Conservation (phyloP, 352 stramenopile genomes). For the Phytophthora pisi region DNA sequence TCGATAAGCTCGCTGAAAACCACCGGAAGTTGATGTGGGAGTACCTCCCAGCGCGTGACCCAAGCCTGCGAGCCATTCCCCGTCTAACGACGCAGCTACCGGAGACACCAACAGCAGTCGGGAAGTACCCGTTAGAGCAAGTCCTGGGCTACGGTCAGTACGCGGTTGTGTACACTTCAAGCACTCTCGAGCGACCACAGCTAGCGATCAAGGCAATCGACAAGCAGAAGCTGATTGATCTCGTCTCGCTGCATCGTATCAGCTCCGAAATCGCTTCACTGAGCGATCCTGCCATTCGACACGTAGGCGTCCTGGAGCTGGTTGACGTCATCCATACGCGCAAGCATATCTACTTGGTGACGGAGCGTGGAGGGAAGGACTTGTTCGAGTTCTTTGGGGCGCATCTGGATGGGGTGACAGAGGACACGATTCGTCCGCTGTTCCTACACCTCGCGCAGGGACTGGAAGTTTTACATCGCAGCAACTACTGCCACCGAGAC, state of each 20-base stretch:
- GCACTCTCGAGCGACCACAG: slow-evolving; percentile 17
- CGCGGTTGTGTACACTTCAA: slow-evolving; percentile 71
- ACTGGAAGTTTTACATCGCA: slow-evolving; percentile 57
- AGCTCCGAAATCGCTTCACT: slow-evolving; percentile 84
- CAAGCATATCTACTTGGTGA: slow-evolving; percentile 85
- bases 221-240: slow-evolving; percentile 81
- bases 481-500: slow-evolving; percentile 82
- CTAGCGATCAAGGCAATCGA: slow-evolving; percentile 87
- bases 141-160: slow-evolving; percentile 88
- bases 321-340: slow-evolving; percentile 81
- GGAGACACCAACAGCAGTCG: slow-evolving; percentile 61
- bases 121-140: slow-evolving; percentile 69
- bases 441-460: slow-evolving; percentile 55
- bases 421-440: slow-evolving; percentile 50
- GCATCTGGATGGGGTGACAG: slow-evolving; percentile 48
- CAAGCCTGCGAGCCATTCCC: slow-evolving; percentile 65
- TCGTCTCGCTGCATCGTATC: slow-evolving; percentile 76
- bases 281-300: slow-evolving; percentile 54
- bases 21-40: slow-evolving; percentile 82
- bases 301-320: slow-evolving; percentile 71
- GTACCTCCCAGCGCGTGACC: slow-evolving; percentile 62
- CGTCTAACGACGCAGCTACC: slow-evolving; percentile 42
- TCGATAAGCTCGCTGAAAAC: slow-evolving; percentile 62
- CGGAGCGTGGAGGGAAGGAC: slow-evolving; percentile 80
- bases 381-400: slow-evolving; percentile 84